Conservation (phyloP, 2,329 filamentous ascomycete genomes). For the Diaporthe ampelina region DNA sequence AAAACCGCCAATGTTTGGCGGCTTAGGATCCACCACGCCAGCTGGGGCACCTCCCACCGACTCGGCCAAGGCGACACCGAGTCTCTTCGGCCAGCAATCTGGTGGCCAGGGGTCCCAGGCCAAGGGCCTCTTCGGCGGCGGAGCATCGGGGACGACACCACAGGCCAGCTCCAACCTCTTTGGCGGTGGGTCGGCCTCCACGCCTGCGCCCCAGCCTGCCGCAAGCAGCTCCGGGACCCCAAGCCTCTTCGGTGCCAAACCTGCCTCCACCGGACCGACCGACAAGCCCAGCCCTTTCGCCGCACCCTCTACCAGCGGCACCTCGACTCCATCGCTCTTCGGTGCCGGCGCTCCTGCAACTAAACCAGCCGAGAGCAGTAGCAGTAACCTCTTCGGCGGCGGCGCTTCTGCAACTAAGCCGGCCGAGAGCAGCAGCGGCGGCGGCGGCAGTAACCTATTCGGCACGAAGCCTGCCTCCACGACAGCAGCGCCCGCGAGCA, state of each 20-base stretch:
- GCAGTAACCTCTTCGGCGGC: constrained; percentile 41
- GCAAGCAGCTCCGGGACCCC: constrained; percentile 32
- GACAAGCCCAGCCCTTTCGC: constrained; percentile 41
- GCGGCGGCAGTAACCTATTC: constrained; percentile 51
- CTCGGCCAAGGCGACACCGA: constrained; percentile 42
- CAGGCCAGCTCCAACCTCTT: constrained; percentile 30
- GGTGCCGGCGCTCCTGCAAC: constrained; percentile 41
- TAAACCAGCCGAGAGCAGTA: constrained; percentile 47
- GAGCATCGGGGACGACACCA: constrained; percentile 35
- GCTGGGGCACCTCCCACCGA: constrained; percentile 66
- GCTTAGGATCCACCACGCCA: constrained; percentile 67
- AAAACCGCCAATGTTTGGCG: constrained; percentile 62
- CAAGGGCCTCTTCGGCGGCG: constrained; percentile 40
- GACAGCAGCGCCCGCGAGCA: constrained; percentile 48
- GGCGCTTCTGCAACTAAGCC: constrained; percentile 45
- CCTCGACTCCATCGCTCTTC: constrained; percentile 36
- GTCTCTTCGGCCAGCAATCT: constrained; percentile 40
- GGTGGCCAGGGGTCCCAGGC: constrained; percentile 32
- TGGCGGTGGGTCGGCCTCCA: constrained; percentile 20
- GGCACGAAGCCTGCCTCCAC: constrained; percentile 56
- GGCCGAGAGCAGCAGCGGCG: constrained; percentile 39
- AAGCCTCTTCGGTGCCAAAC: constrained; percentile 35
- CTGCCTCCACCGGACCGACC: constrained; percentile 41
- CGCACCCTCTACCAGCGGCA: constrained; percentile 25
- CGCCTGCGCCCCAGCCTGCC: constrained; percentile 40